Base-by-base conservation (phyloP, 106 monocot genomes). In the Hemerocallis citrina region DNA sequence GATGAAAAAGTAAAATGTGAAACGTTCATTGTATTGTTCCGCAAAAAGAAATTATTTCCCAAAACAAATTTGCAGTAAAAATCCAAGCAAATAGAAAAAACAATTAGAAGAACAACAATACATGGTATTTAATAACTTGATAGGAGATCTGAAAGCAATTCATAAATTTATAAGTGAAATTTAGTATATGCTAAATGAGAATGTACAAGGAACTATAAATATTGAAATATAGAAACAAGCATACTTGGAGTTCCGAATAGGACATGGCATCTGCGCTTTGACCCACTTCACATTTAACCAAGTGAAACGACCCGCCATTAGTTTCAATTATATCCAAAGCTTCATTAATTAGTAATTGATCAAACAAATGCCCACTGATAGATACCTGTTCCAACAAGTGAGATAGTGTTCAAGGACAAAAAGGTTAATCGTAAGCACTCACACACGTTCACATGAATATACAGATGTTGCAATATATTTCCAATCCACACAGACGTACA, bases 231-330 rank as follows among this genome's bases (percentile, higher is more conserved):
- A 14, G 28, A 60, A 68, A 13, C 57, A 38, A 48, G 69, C 71
- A 73, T 80, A 90, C 98, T 66, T 92, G 81, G 42, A 98, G 79
- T 80, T 92, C 92, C n/a, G 88, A 98, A 50, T 91, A 98, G 44
- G 98, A 92, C 71, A 78, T 82, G 43, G 68, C 66, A 68, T 79
- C 37, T 52, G 73, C 57, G 70, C 69, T 98, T 79, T 92, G 91
- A 34, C 98, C 98, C 7, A 98, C 84, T 63, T 91, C 86, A 69
- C 91, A 98, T 45, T 68, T 98, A 36, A 88, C 63, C 55, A 98
- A 50, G 21, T 51, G 77, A 56, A 98, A 98, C 57, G 98, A 92
- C 65, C 98, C 98, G 51, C 91, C 85, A 59, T 74, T 77, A 61
- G 69, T 56, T 85, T 98, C 98, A 75, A 98, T 92, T 58, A 85